A percentile compares a stretch with the other conserved stretches of the same genome.
phyloP scores from a whole-genome alignment of 208 protist species.

The Leishmania braziliensis region DNA sequence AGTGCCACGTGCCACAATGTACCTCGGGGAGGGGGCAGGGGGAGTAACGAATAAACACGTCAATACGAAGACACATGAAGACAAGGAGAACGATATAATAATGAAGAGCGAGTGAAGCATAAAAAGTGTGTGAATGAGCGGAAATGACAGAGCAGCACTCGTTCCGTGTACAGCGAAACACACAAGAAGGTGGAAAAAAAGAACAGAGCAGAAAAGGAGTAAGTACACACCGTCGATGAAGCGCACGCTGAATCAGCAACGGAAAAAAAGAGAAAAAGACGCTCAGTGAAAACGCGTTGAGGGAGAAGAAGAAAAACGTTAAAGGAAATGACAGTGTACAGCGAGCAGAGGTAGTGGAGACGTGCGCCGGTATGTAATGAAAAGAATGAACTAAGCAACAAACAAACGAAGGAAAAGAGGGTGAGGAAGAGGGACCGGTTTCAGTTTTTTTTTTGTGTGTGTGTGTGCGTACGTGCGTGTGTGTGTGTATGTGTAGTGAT shows the following conservation, averaged over 20 bases:
- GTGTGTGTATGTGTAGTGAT: neutral
- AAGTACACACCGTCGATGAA: neutral
- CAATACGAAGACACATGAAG: neutral
- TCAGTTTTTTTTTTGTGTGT: neutral
- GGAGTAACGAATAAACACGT: neutral
- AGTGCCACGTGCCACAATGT: neutral
- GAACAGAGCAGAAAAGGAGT: neutral
- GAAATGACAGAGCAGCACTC: neutral
- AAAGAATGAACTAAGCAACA: neutral
- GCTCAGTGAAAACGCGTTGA: neutral
- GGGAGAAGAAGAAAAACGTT: neutral
- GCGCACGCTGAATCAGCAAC: neutral
- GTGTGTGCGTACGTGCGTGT: neutral
- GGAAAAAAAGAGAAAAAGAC: neutral
- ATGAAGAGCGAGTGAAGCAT: neutral
- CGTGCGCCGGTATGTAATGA: neutral
- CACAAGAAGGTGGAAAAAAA: neutral
- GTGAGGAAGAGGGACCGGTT: neutral
- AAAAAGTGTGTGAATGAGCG: neutral
- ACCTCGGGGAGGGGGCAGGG: neutral
- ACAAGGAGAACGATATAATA: neutral
- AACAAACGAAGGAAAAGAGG: neutral
- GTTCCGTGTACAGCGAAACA: conserved; percentile 1
- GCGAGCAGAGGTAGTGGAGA: neutral
- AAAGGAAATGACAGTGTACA: neutral